Base-by-base conservation (phyloP, 306 rosid genomes). In the Adenanthera pavonina region DNA sequence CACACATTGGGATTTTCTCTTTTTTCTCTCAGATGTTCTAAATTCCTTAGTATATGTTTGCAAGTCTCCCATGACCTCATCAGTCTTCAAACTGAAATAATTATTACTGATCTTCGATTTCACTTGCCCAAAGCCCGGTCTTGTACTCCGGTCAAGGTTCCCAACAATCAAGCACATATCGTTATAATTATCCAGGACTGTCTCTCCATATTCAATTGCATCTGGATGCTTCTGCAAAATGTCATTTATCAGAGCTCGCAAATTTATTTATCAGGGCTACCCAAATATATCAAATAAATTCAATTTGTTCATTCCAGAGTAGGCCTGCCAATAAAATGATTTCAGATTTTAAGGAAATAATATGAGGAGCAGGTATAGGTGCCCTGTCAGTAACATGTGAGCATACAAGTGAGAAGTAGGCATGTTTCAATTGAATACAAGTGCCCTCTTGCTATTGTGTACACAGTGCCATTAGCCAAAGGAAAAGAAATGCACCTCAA, bases 151-250 rank as follows among this genome's bases (percentile, higher is more conserved):
- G 25, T 64, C 73, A 79, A 54, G 67, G 20, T 82, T 81, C 1
- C 81, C 80, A 20, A 17, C 62, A 57, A 85, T 72, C 56, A 74
- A 65, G 76, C 84, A 77, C 81, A 86, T 66, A 51, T 86, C 86
- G 41, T 80, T 40, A 35, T 74, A 86, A 72, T 69, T 72, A 60
- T 84, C 75, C 17, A 68, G 35, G 78, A 84, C 69, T 5, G 85
- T 86, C 72, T 76, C 83, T 72, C 49, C 48, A 52, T 52, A 75
- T 36, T 72, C n/a, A 46, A 75, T n/a, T 53, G 83, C 83, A 53
- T 70, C 81, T 6, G 81, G 82, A 71, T 80, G 52, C 83, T 78
- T 89, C 87, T 84, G 82, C 75, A 87, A 76, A 74, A 82, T 14
- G 67, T 12, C 68, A 44, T 46, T n/a, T 67, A 30, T 46, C 62